Evolutionary conservation across 2,329 filamentous ascomycete species (phyloP).

Genomic region (Trichoderma sp.): DNA sequence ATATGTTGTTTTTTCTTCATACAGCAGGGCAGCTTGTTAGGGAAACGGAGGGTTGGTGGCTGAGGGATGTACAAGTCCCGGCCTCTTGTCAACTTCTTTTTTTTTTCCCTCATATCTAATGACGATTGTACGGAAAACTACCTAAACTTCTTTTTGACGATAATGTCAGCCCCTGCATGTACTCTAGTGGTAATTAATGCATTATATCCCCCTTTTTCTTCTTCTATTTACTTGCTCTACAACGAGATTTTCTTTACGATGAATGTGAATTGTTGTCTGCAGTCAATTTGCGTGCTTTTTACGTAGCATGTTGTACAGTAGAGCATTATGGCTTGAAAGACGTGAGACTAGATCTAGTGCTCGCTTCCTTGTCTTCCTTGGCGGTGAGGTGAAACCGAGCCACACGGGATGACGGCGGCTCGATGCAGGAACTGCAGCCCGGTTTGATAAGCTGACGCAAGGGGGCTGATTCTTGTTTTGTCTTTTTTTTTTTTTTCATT

Average conservation of each 20-base stretch:
- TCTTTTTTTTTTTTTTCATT: not conserved
- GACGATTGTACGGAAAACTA: constrained; percentile 21
- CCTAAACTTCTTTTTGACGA: constrained; percentile 20
- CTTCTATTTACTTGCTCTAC: not conserved
- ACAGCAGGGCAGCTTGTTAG: constrained; percentile 10
- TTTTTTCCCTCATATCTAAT: constrained; percentile 2
- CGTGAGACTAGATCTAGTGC: not conserved
- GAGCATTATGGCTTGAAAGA: not conserved
- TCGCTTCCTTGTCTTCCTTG: not conserved
- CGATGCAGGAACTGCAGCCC: not conserved
- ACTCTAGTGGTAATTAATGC: constrained; percentile 25
- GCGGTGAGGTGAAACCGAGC: not conserved
- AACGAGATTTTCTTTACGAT: not conserved
- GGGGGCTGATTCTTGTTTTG: not conserved
- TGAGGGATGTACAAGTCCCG: not conserved
- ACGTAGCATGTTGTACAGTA: not conserved
- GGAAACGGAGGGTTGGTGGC: constrained; percentile 8
- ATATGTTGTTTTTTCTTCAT: constrained; percentile 18
- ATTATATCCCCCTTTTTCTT: constrained; percentile 14
- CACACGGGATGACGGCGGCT: constrained; percentile 10
- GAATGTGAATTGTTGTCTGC: not conserved
- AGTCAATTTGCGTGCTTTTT: not conserved
- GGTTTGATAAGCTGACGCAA: constrained; percentile 4
- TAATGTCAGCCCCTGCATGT: constrained; percentile 22
- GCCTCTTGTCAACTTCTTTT: constrained; percentile 2